Evolutionary conservation across 2,329 filamentous ascomycete genomes (phyloP).

Genomic region (Neonectria hederae): DNA sequence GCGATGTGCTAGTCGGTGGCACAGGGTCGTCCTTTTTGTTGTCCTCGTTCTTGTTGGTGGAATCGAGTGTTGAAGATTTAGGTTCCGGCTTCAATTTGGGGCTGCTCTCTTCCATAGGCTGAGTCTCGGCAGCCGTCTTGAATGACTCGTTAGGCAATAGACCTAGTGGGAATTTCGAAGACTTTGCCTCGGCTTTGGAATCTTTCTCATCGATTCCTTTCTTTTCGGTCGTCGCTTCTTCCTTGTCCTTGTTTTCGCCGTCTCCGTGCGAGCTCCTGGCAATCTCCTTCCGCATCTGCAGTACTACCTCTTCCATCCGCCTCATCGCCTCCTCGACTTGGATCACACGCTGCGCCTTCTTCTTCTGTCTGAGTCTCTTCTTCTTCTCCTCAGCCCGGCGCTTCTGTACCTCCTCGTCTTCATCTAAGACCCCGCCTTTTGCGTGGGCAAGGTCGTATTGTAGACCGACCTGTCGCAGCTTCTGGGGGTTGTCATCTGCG

Average conservation of each 20-base stretch:
- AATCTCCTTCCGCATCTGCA: slow-evolving; percentile 40
- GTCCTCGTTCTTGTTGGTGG: slow-evolving; percentile 19
- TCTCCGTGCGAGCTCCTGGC: slow-evolving; percentile 2
- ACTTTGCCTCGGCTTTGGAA: slow-evolving; percentile 15
- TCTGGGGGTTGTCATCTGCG: slow-evolving; percentile 63
- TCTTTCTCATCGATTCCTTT: slow-evolving; percentile 14
- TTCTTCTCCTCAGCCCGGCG: slow-evolving; percentile 40
- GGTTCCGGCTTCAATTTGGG: slow-evolving; percentile 4
- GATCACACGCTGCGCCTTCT: slow-evolving; percentile 31
- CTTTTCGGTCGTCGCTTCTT: slow-evolving; percentile 26
- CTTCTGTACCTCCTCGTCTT: slow-evolving; percentile 52
- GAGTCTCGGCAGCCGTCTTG: slow-evolving; percentile 29
- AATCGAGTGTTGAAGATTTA: slow-evolving; percentile 16
- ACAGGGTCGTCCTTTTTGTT: slow-evolving; percentile 15
- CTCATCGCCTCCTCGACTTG: slow-evolving; percentile 41
- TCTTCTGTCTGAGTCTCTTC: slow-evolving; percentile 38
- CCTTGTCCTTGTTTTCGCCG: slow-evolving; percentile 19
- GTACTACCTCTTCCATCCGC: slow-evolving; percentile 38
- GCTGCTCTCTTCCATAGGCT: slow-evolving; percentile 9
- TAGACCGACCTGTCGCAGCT: slow-evolving; percentile 68
- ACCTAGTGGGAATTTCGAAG: slow-evolving; percentile 26
- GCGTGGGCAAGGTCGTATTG: slow-evolving; percentile 70
- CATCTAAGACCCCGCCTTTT: slow-evolving; percentile 63
- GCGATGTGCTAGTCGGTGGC: background rate
- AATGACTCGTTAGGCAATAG: slow-evolving; percentile 36